Conservation (phyloP, 1,284 basidiomycete genomes). For the Ganoderma sinense region DNA sequence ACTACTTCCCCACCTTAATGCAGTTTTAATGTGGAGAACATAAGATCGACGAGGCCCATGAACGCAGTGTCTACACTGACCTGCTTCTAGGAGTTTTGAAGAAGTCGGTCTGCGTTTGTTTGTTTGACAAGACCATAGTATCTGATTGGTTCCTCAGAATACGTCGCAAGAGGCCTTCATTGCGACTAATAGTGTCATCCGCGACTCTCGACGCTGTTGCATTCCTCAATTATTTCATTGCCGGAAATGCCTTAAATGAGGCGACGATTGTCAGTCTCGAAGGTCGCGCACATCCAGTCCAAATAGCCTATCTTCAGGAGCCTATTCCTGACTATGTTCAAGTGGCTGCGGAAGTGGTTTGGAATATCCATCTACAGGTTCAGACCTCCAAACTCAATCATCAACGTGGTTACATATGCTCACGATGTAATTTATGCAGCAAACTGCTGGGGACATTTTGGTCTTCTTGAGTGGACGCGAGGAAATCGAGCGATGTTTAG, state of each 20-base stretch:
- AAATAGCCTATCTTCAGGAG: constrained; percentile 79
- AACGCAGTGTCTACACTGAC: constrained; percentile 94
- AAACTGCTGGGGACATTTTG: constrained; percentile 88
- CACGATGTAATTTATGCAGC: constrained; percentile 42
- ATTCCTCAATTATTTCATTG: constrained; percentile 90
- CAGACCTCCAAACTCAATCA: constrained; percentile 4
- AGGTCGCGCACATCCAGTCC: constrained; percentile 93
- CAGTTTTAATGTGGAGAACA: constrained; percentile 18
- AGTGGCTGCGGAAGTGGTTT: constrained; percentile 85
- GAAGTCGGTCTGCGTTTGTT: constrained; percentile 58
- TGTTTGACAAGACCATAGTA: neutral
- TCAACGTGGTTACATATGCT: constrained; percentile 9
- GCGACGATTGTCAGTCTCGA: constrained; percentile 89
- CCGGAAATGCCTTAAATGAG: constrained; percentile 54
- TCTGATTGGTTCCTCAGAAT: constrained; percentile 58
- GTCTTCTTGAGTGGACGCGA: constrained; percentile 97
- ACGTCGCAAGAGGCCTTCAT: constrained; percentile 85
- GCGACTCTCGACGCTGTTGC: constrained; percentile 93
- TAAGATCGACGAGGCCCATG: constrained; percentile 97
- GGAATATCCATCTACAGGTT: constrained; percentile 88
- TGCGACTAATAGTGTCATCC: constrained; percentile 92
- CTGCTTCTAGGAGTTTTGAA: constrained; percentile 92
- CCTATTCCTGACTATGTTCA: constrained; percentile 84
- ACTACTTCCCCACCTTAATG: constrained; percentile 17
- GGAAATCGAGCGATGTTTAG: constrained; percentile 91